Evolutionary conservation across 2,329 filamentous ascomycete genomes (phyloP).

Genomic region (Alternaria dauci): DNA sequence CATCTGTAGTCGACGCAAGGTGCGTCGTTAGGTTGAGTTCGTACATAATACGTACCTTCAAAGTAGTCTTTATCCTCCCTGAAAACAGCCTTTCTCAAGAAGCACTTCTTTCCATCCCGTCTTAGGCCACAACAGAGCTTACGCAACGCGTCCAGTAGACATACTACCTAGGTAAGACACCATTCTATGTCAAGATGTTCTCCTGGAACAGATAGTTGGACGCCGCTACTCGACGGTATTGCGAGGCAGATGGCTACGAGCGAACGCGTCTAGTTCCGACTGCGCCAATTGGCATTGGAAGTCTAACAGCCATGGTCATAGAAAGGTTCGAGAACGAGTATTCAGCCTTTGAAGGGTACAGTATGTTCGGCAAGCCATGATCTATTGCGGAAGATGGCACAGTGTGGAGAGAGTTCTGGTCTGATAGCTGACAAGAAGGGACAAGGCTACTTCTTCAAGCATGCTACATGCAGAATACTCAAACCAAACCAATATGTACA

Average conservation of each 20-base stretch:
- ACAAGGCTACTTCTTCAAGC: neutral
- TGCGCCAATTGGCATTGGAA: neutral
- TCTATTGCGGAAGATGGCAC: neutral
- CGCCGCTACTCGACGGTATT: neutral
- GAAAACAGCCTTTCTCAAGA: no score
- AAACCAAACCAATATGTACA: neutral
- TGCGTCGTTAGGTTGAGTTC: neutral
- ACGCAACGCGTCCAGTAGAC: neutral
- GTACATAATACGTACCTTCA: neutral
- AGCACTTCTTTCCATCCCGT: no score
- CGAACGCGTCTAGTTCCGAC: neutral
- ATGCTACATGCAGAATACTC: constrained; percentile 1
- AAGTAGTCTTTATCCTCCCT: neutral
- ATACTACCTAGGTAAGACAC: neutral
- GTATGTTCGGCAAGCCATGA: neutral
- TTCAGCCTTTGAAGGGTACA: neutral
- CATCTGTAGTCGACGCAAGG: neutral
- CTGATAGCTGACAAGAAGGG: neutral
- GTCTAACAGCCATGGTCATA: neutral
- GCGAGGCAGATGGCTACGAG: neutral
- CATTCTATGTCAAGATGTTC: neutral
- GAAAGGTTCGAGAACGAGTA: neutral
- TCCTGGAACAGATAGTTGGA: neutral
- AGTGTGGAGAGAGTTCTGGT: neutral
- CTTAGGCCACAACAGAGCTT: neutral